These are phyloP conservation scores for Solanum sitiens DNA, from an alignment of 257 asterid species.

Conservation along the genomic window DNA sequence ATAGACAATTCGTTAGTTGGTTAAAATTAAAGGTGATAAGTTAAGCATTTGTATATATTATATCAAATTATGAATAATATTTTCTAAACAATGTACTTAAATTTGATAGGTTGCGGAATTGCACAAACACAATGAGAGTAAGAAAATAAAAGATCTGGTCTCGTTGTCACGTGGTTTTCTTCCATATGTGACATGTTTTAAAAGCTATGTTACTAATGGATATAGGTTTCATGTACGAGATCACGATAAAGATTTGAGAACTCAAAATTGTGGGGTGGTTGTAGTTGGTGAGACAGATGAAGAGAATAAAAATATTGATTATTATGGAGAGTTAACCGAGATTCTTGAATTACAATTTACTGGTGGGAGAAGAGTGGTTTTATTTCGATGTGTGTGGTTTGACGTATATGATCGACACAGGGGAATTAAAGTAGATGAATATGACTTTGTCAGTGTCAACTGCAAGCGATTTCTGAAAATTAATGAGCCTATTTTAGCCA, in stretches of 20 bases:
- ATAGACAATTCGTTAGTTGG: background rate
- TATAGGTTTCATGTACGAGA: too few relatives aligned
- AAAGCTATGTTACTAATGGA: background rate
- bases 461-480: too few relatives aligned
- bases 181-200: background rate
- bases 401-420: background rate
- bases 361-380: too few relatives aligned
- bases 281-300: background rate
- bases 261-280: background rate
- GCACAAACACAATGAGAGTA: background rate
- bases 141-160: background rate
- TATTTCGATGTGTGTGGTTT: background rate
- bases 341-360: background rate
- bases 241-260: background rate
- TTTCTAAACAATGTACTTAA: background rate
- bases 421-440: too few relatives aligned
- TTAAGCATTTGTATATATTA: too few relatives aligned
- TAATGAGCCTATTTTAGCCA: background rate
- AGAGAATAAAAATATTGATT: too few relatives aligned
- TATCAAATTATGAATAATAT: too few relatives aligned
- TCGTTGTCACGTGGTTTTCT: background rate
- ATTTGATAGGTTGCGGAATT: background rate
- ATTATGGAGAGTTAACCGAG: background rate
- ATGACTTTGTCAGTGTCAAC: too few relatives aligned
- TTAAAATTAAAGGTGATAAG: background rate